Evolutionary conservation across 2,329 filamentous ascomycete species (phyloP).

Genomic region (Macrophomina phaseolina): DNA sequence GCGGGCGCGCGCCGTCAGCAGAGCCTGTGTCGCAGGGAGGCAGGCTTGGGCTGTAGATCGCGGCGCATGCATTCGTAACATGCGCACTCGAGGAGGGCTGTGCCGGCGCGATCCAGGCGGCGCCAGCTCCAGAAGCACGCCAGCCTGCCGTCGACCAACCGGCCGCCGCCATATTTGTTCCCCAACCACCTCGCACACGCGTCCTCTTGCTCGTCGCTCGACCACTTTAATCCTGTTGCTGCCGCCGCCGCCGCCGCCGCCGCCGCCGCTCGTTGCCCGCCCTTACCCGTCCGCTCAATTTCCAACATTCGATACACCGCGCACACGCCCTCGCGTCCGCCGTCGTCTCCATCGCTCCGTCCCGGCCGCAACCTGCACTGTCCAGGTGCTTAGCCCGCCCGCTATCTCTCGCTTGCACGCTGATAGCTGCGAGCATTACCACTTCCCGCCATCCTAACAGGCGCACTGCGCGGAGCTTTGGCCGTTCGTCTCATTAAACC

Average conservation of each 20-base stretch:
- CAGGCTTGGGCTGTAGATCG: slow-evolving; percentile 16
- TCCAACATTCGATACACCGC: neutral
- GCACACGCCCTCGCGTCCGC: slow-evolving; percentile 1
- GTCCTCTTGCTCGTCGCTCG: neutral
- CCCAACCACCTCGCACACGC: slow-evolving; percentile 17
- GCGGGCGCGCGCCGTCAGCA: slow-evolving; percentile 17
- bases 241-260: neutral
- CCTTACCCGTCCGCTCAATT: neutral
- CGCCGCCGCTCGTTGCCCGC: slow-evolving; percentile 2
- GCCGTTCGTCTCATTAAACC: slow-evolving; percentile 21
- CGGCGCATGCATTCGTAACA: slow-evolving; percentile 16
- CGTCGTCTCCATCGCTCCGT: neutral
- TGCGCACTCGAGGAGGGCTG: neutral
- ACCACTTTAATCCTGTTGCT: neutral
- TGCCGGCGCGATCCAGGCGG: slow-evolving; percentile 18
- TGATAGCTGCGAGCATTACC: slow-evolving; percentile 22
- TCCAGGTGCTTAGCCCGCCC: slow-evolving; percentile 20
- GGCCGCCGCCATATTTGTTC: slow-evolving; percentile 21
- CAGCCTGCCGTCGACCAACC: slow-evolving; percentile 17
- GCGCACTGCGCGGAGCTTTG: slow-evolving; percentile 20
- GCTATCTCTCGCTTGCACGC: slow-evolving; percentile 25
- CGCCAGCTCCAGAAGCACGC: slow-evolving; percentile 12
- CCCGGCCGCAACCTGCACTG: slow-evolving; percentile 15
- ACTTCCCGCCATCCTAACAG: slow-evolving; percentile 4
- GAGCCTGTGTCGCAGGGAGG: slow-evolving; percentile 16